These are phyloP conservation scores for Phytopythium litorale DNA, from an alignment of 352 stramenopile genomes.

Conservation along the genomic window DNA sequence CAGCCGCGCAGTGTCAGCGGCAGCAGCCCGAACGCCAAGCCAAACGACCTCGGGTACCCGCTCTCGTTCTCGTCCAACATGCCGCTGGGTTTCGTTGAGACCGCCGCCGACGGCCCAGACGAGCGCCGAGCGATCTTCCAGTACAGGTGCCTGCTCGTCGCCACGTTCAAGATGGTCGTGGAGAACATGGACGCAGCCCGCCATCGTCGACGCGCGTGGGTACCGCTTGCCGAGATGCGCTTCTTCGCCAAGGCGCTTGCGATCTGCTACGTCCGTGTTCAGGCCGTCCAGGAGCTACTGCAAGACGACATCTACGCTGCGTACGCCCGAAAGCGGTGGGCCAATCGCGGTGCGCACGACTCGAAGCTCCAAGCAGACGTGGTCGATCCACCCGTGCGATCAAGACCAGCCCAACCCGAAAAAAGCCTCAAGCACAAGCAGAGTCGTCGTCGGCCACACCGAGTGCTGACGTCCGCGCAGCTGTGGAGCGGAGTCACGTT, in stretches of 20 bases:
- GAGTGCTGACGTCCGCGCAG: conserved; percentile 35
- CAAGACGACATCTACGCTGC: conserved; percentile 49
- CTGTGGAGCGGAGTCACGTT: conserved; percentile 56
- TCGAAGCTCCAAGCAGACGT: conserved; percentile 19
- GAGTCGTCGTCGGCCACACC: conserved; percentile 5
- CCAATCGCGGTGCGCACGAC: conserved; percentile 24
- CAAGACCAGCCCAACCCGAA: not conserved
- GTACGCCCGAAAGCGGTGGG: conserved; percentile 51
- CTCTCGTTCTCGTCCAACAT: conserved; percentile 3
- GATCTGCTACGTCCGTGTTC: conserved; percentile 66
- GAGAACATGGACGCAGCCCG: conserved; percentile 53
- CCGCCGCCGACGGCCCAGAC: conserved; percentile 28
- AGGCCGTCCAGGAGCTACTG: conserved; percentile 46
- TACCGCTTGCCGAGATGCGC: conserved; percentile 49
- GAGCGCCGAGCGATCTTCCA: conserved; percentile 53
- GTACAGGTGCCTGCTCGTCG: conserved; percentile 65
- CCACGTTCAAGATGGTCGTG: conserved; percentile 70
- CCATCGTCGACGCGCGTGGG: conserved; percentile 37
- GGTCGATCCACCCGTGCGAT: not conserved
- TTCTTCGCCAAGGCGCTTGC: conserved; percentile 71
- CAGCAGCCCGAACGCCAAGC: conserved; percentile 9
- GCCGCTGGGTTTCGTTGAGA: conserved; percentile 3
- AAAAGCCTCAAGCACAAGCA: conserved; percentile 8
- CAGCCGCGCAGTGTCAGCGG: not conserved
- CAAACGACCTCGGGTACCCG: conserved; percentile 16